phyloP scores from a whole-genome alignment of 2,329 filamentous ascomycete genomes.

The Venturiaceae sp. region DNA sequence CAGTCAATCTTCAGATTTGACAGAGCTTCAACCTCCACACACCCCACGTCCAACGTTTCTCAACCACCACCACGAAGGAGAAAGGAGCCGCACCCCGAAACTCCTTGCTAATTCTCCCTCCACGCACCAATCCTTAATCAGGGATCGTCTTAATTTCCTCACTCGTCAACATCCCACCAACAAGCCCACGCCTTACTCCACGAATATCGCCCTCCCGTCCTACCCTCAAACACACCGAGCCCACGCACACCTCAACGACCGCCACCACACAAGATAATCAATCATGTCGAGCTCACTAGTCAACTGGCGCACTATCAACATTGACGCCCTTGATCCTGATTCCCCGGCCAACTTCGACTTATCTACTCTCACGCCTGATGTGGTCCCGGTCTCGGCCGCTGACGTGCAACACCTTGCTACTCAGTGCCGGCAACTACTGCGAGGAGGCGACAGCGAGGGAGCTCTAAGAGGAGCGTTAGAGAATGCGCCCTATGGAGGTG shows the following conservation, averaged over 20 bases:
- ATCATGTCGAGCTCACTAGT: constrained; percentile 37
- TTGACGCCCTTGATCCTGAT: constrained; percentile 84
- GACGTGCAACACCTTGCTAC: constrained; percentile 69
- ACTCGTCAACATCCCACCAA: background rate
- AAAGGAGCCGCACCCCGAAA: background rate
- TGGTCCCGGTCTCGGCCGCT: constrained; percentile 62
- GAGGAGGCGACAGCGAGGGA: constrained; percentile 79
- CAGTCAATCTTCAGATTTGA: background rate
- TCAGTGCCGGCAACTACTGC: constrained; percentile 79
- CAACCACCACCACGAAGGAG: background rate
- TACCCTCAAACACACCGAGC: background rate
- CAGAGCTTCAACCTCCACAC: background rate
- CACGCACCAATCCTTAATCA: background rate
- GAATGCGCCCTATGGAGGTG: constrained; percentile 62
- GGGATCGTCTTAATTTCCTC: background rate
- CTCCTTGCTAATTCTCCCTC: no score
- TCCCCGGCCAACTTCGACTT: constrained; percentile 87
- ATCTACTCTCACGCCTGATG: constrained; percentile 68
- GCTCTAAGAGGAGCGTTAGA: constrained; percentile 78
- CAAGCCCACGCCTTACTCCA: background rate
- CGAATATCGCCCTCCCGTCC: background rate
- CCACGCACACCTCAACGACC: background rate
- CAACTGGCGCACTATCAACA: constrained; percentile 83
- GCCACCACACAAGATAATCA: background rate
- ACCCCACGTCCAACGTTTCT: background rate